A percentile compares a stretch with the other conserved stretches of the same genome.
Conservation (phyloP, 805 yeast species). For the Saccharomycopsis sp. region DNA sequence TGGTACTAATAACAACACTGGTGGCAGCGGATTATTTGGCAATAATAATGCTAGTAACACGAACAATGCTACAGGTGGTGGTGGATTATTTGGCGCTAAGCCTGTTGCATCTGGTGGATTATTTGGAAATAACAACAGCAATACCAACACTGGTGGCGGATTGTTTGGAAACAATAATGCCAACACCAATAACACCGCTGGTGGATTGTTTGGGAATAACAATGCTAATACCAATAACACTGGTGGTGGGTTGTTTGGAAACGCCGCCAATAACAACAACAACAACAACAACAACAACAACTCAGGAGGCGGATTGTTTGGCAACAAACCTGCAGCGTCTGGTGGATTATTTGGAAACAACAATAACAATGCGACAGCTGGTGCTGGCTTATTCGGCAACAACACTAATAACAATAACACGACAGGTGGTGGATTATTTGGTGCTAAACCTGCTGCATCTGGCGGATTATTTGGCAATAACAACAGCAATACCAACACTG, state of each 20-base stretch:
- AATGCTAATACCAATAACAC: constrained; percentile 19
- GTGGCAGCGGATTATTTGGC: constrained; percentile 27
- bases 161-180: constrained; percentile 26
- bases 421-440: constrained; percentile 29
- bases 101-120: constrained; percentile 23
- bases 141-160: constrained; percentile 29
- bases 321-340: constrained; percentile 22
- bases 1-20: constrained; percentile 30
- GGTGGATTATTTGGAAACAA: constrained; percentile 30
- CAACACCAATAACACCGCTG: constrained; percentile 18
- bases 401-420: constrained; percentile 18
- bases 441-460: constrained; percentile 22
- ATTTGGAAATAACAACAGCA: constrained; percentile 24
- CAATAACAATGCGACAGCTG: constrained; percentile 20
- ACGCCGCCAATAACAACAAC: too few species aligned
- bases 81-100: constrained; percentile 34
- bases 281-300: constrained; percentile 22
- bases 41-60: constrained; percentile 21
- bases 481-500: constrained; percentile 12
- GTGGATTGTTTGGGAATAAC: constrained; percentile 26
- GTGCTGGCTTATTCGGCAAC: constrained; percentile 30
- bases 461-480: constrained; percentile 36
- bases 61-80: constrained; percentile 25
- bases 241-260: constrained; percentile 22
- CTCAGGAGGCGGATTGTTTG: constrained; percentile 34